Percentiles rank a stretch among this genome's conserved stretches.
phyloP scores from a whole-genome alignment of 108 stramenopile species.

The Skeletonema costatum region DNA sequence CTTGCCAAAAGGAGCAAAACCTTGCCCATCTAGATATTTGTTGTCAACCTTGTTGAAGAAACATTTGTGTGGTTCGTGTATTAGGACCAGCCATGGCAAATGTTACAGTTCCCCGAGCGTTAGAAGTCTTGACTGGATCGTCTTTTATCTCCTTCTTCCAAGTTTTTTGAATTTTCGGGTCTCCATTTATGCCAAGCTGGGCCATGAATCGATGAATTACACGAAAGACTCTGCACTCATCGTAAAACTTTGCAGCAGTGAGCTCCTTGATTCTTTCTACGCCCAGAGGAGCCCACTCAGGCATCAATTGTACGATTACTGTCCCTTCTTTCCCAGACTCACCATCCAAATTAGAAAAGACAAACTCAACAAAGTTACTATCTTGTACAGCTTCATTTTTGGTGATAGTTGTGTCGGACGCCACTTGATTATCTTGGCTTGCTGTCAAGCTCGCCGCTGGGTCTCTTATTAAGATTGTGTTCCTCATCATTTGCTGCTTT shows the following conservation, averaged over 20 bases:
- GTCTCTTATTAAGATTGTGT: neutral
- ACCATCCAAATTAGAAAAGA: conserved; percentile 47
- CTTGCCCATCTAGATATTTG: conserved; percentile 42
- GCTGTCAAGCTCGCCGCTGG: neutral
- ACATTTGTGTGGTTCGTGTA: conserved; percentile 46
- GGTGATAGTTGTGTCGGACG: neutral
- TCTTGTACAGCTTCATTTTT: neutral
- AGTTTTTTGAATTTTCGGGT: conserved; percentile 55
- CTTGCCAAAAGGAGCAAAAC: conserved; percentile 50
- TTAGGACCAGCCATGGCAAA: conserved; percentile 79
- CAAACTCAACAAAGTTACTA: conserved; percentile 48
- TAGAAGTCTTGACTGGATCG: conserved; percentile 82
- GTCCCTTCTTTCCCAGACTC: conserved; percentile 36
- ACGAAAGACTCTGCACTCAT: conserved; percentile 73
- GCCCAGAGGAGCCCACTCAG: conserved; percentile 81
- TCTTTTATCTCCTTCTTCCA: conserved; percentile 59
- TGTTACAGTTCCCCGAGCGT: conserved; percentile 77
- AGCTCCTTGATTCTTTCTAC: conserved; percentile 70
- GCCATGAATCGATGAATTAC: conserved; percentile 77
- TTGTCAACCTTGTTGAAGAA: conserved; percentile 58
- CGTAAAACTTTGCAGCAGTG: conserved; percentile 47
- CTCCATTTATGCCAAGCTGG: conserved; percentile 84
- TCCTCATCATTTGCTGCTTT: neutral
- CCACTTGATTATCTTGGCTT: neutral
- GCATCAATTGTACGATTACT: conserved; percentile 56